Percentiles rank a stretch among this genome's conserved stretches.
These are phyloP conservation scores for Stereum hirsutum DNA, from an alignment of 1,284 basidiomycete species.

Conservation along the genomic window DNA sequence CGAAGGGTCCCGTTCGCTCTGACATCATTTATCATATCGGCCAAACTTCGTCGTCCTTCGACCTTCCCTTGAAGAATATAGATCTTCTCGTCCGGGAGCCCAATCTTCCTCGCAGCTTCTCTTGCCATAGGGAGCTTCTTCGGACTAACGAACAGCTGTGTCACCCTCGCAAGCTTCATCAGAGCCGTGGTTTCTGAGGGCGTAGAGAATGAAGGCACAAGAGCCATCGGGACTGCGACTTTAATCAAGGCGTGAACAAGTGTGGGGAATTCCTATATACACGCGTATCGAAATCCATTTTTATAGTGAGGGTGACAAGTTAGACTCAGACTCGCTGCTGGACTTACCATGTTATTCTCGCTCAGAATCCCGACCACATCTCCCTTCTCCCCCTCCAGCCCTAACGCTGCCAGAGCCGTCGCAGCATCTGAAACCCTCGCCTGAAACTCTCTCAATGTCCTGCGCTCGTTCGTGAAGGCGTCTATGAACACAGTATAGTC, in stretches of 20 bases:
- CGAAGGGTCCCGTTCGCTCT: constrained; percentile 27
- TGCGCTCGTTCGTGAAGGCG: constrained; percentile 35
- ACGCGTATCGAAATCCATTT: not conserved
- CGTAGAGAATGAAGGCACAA: constrained; percentile 59
- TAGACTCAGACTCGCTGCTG: not conserved
- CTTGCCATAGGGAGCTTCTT: constrained; percentile 38
- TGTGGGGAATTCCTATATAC: constrained; percentile 50
- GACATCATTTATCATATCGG: constrained; percentile 33
- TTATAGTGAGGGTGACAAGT: not conserved
- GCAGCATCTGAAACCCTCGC: constrained; percentile 43
- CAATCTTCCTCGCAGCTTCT: constrained; percentile 39
- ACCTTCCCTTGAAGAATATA: constrained; percentile 40
- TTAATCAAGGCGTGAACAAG: constrained; percentile 47
- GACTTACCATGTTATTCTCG: constrained; percentile 55
- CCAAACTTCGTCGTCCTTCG: constrained; percentile 32
- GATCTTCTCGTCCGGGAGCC: constrained; percentile 41
- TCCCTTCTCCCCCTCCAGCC: constrained; percentile 25
- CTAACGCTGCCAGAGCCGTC: constrained; percentile 41
- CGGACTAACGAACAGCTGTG: constrained; percentile 54
- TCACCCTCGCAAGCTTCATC: constrained; percentile 41
- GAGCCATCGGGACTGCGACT: constrained; percentile 49
- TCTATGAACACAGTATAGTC: constrained; percentile 53
- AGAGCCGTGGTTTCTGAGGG: constrained; percentile 54
- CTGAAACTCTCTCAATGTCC: constrained; percentile 38
- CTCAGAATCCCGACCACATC: constrained; percentile 63